Evolutionary conservation across 2,329 filamentous ascomycete genomes (phyloP).

Genomic region (Cephalotrichum gorgonifer): DNA sequence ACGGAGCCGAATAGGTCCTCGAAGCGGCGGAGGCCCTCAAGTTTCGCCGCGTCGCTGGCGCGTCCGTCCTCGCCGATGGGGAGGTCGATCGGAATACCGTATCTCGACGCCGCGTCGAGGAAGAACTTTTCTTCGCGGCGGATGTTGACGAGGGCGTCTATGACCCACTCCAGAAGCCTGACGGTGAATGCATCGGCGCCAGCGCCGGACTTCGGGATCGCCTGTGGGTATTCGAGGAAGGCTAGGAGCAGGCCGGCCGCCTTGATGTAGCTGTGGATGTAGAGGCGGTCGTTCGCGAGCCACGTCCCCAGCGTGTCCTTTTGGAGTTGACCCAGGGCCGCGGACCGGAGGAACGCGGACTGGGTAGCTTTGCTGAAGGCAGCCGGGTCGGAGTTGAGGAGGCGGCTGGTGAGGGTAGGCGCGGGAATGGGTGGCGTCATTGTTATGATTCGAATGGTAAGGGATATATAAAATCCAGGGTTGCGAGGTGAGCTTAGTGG

Average conservation of each 20-base stretch:
- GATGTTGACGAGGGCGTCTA: conserved; percentile 56
- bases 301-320: conserved; percentile 49
- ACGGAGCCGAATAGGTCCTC: conserved; percentile 42
- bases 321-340: conserved; percentile 50
- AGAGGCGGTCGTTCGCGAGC: conserved; percentile 63
- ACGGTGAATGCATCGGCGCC: conserved; percentile 31
- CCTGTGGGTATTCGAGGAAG: conserved; percentile 45
- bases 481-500: too few relatives aligned
- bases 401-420: conserved; percentile 40
- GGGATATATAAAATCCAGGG: too few relatives aligned
- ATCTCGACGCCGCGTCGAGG: conserved; percentile 50
- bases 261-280: conserved; percentile 59
- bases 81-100: conserved; percentile 40
- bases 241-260: conserved; percentile 56
- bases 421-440: too few relatives aligned
- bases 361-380: conserved; percentile 49
- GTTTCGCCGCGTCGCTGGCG: conserved; percentile 20
- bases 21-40: conserved; percentile 27
- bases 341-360: conserved; percentile 54
- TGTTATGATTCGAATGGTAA: too few relatives aligned
- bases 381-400: conserved; percentile 36
- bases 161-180: conserved; percentile 50
- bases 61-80: conserved; percentile 9
- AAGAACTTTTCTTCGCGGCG: conserved; percentile 59
- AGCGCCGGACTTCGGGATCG: conserved; percentile 11